phyloP scores from a whole-genome alignment of 2,329 filamentous ascomycete genomes.

The Aspergillus udagawae region DNA sequence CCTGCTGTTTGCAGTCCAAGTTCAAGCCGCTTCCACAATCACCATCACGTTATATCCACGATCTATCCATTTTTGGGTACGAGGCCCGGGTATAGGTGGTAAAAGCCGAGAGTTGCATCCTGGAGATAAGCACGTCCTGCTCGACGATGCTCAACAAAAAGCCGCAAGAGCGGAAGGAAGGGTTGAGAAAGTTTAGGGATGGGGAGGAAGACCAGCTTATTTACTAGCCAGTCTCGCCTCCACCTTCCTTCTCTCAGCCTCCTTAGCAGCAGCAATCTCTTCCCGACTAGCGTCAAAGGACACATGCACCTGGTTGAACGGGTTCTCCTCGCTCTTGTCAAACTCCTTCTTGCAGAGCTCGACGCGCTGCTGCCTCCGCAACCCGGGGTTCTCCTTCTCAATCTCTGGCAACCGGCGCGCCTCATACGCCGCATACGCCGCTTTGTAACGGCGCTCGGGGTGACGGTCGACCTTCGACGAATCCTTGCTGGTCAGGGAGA shows the following conservation, averaged over 20 bases:
- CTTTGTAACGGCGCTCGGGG: constrained; percentile 81
- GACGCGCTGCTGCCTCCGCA: constrained; percentile 79
- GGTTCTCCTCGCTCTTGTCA: constrained; percentile 90
- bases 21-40: neutral
- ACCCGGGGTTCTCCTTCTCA: constrained; percentile 73
- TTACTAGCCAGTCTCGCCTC: constrained; percentile 59
- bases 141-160: neutral
- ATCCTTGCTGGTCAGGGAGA: constrained; percentile 61
- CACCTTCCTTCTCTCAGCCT: constrained; percentile 67
- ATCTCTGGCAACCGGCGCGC: constrained; percentile 79
- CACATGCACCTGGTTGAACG: constrained; percentile 80
- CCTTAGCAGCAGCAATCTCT: constrained; percentile 64
- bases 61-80: constrained; percentile 10
- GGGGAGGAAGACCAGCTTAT: constrained; percentile 10
- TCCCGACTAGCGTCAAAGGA: constrained; percentile 74
- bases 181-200: neutral
- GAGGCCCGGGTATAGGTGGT: neutral
- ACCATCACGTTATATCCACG: neutral
- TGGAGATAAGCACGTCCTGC: neutral
- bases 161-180: neutral
- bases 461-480: constrained; percentile 76
- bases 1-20: neutral
- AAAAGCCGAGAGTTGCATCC: neutral
- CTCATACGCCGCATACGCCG: constrained; percentile 78
- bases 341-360: constrained; percentile 87